Percentiles rank a stretch among this genome's conserved stretches.
phyloP scores from a whole-genome alignment of 331 rosid genomes.

The Arachis monticola region DNA sequence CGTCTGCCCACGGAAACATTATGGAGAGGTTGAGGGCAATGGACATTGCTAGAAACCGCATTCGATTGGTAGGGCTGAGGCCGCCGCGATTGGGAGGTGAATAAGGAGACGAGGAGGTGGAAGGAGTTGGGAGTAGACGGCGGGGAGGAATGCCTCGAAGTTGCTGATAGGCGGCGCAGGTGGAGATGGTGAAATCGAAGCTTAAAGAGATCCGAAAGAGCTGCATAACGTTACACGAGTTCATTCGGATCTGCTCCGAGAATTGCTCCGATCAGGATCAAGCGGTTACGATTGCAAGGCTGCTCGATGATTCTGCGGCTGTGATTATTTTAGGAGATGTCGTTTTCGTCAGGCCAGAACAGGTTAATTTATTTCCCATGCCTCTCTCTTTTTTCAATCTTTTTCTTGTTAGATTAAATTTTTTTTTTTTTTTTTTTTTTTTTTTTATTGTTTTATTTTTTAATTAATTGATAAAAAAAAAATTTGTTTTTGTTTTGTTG shows the following conservation, averaged over 20 bases:
- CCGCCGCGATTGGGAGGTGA: slow-evolving; percentile 37
- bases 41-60: slow-evolving; percentile 57
- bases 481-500: neutral
- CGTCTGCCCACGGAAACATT: slow-evolving; percentile 45
- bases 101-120: neutral
- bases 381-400: neutral
- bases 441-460: neutral
- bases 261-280: slow-evolving; percentile 55
- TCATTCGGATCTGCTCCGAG: slow-evolving; percentile 64
- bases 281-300: slow-evolving; percentile 57
- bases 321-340: slow-evolving; percentile 76
- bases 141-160: slow-evolving; percentile 53
- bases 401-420: too few relatives aligned
- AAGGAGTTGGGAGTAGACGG: slow-evolving; percentile 29
- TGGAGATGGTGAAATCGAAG: slow-evolving; percentile 67
- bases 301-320: slow-evolving; percentile 73
- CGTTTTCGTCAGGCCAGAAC: slow-evolving; percentile 77
- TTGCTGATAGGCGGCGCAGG: slow-evolving; percentile 63
- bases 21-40: slow-evolving; percentile 53
- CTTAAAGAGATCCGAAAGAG: slow-evolving; percentile 51
- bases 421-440: too few relatives aligned
- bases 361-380: slow-evolving; percentile 55
- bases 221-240: slow-evolving; percentile 64
- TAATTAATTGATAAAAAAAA: neutral
- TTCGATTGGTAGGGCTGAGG: slow-evolving; percentile 60